Evolutionary conservation across 73 alveolate genomes (phyloP), one percentile per base, ranked within the genome.

Genomic region (Blepharisma japonicum): DNA sequence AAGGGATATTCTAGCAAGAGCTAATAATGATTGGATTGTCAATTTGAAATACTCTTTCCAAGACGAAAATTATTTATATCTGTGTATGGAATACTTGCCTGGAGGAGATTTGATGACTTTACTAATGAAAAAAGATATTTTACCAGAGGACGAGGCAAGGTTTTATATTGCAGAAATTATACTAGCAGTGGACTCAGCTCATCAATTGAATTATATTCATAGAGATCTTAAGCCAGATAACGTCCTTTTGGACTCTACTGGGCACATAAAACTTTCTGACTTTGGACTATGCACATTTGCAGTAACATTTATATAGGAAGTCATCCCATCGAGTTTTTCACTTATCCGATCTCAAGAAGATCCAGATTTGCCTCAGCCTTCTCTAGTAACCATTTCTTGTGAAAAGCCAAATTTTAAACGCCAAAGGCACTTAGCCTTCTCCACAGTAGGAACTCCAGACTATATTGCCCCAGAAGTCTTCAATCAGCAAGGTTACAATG

Each of bases 401-500:
- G 50, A 68, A 48, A 48, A 48, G n/a, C 53, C 45, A 27, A 51
- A 38, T 6, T 50, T 47, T 27, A 45, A 71, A 39, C 45, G 67
- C 21, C 53, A 50, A 11, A 45, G 81, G 23, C 67, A 48, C 23
- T 48, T 50, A 77, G 85, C 89, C 42, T 77, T 67, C 55, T 55
- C 77, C 14, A 76, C 86, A 23, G 85, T 95, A 0, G 99, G 99
- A 56, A 95, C 99, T 7, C 99, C 99, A 6, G 99, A 95, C 86
- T 95, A 95, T 67, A 95, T 95, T 6, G 99, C 99, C 0, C 99
- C 99, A 0, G 99, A 95, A 86, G 98, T 95, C n/a, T 93, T 95
- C 56, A 96, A 97, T n/a, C 72, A 94, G 49, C 76, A 90, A 82
- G 95, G 96, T 7, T 83, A 83, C 66, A 77, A 54, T 83, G 89